Base-by-base conservation (phyloP, 768 basidiomycete species). In the Mycena rebaudengoi region DNA sequence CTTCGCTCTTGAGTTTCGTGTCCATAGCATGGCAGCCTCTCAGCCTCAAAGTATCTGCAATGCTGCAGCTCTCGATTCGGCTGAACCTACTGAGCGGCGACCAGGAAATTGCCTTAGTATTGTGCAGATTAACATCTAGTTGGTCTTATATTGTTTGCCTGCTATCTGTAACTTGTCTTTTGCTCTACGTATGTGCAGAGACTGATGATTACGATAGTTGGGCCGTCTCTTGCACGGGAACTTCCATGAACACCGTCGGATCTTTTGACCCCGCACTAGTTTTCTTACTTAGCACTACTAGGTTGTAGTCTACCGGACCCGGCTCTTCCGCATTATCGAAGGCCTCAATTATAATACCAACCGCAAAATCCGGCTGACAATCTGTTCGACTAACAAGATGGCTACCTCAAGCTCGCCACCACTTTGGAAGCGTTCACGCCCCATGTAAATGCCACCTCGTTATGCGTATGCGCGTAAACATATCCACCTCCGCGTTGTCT, bases 221-320 rank as follows among this genome's bases (percentile, higher is more conserved):
- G 66, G 84, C 86, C 0, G 83, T 87, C 8, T 82, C 77, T 60
- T 91, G 85, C 70, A 91, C 89, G 0, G 88, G 89, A 7, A 88
- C 86, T 5, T 80, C 80, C 20, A 88, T 89, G 85, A 91, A 91
- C 68, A 85, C 88, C 6, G 90, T 90, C 13, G 83, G 90, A 56
- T 73, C 90, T 0, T 91, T 91, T 72, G 90, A 89, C 3, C 90
- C 91, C 2, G 88, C 91, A 5, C 88, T 86, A 3, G 86, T n/a
- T 91, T 91, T 69, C 79, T 82, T 14, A 69, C 75, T 46, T 64
- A 72, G 23, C 60, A 77, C 6, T 90, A 91, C 39, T 91, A 88
- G 90, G 81, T 90, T 60, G 89, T 89, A 74, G n/a, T n/a, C n/a
- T n/a, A n/a, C n/a, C n/a, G n/a, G n/a, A n/a, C n/a, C n/a, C n/a